Percentiles rank a stretch among this genome's conserved stretches.
phyloP scores from a whole-genome alignment of 75 land plant species.

The Pseudotsuga menziesii region DNA sequence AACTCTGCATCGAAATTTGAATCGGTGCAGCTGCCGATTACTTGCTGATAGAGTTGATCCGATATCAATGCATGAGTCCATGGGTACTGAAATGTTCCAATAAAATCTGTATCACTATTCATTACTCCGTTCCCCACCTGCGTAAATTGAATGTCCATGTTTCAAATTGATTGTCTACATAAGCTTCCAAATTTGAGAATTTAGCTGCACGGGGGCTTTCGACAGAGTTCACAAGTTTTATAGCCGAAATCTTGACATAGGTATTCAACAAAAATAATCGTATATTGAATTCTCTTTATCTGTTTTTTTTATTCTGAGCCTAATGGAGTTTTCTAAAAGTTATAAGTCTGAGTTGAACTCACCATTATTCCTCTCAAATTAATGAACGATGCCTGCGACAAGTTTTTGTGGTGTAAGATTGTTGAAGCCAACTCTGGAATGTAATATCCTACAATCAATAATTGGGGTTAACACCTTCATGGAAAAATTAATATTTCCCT shows the following conservation, averaged over 20 bases:
- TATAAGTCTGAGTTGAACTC: too few relatives aligned
- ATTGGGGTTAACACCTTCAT: too few relatives aligned
- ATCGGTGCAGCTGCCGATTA: conserved; percentile 18
- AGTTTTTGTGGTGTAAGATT: conserved; percentile 36
- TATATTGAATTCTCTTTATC: too few relatives aligned
- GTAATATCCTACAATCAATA: too few relatives aligned
- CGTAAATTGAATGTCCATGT: neutral
- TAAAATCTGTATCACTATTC: conserved; percentile 38
- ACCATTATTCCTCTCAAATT: conserved; percentile 94
- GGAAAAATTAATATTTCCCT: too few relatives aligned
- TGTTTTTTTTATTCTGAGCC: too few relatives aligned
- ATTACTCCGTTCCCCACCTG: conserved; percentile 77
- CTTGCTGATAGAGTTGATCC: conserved; percentile 27
- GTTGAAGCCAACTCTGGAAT: conserved; percentile 31
- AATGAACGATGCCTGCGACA: conserved; percentile 32
- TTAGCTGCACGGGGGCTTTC: neutral
- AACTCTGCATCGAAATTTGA: neutral
- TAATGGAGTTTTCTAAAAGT: too few relatives aligned
- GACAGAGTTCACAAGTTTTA: neutral
- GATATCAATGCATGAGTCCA: conserved; percentile 66
- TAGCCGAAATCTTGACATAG: too few relatives aligned
- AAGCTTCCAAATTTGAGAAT: too few relatives aligned
- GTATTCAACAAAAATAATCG: too few relatives aligned
- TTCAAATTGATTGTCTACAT: too few relatives aligned
- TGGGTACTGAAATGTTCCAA: conserved; percentile 22